A percentile compares a stretch with the other conserved stretches of the same genome.
Evolutionary conservation across 1,284 basidiomycete species (phyloP).

Genomic region (Spongispora temasekensis): DNA sequence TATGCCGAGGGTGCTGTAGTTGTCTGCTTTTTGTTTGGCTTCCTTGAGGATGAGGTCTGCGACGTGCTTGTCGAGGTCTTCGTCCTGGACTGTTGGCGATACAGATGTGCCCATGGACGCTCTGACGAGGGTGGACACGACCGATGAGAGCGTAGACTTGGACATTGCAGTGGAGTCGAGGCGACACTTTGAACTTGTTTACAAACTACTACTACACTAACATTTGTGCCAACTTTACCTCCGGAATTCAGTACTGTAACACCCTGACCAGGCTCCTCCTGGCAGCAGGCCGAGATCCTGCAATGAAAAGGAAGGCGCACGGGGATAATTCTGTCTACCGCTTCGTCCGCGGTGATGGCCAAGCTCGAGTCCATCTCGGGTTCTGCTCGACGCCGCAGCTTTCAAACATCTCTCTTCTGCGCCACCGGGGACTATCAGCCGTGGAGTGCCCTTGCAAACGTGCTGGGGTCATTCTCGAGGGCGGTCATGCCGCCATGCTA

Average conservation of each 20-base stretch:
- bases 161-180: slow-evolving; percentile 19
- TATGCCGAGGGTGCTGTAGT: slow-evolving; percentile 65
- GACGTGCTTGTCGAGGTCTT: slow-evolving; percentile 86
- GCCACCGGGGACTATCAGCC: slow-evolving; percentile 7
- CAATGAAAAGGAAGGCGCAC: slow-evolving; percentile 21
- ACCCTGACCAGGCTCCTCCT: too few species aligned
- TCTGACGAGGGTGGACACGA: slow-evolving; percentile 83
- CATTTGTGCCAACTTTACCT: too few species aligned
- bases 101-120: slow-evolving; percentile 78
- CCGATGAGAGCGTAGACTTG: slow-evolving; percentile 63
- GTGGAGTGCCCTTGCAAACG: slow-evolving; percentile 5
- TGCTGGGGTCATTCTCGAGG: background rate
- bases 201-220: too few species aligned
- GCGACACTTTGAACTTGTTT: slow-evolving; percentile 28
- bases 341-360: slow-evolving; percentile 27
- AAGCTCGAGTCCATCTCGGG: background rate
- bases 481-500: too few species aligned
- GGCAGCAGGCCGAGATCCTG: slow-evolving; percentile 6
- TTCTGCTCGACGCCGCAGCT: too few species aligned
- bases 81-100: slow-evolving; percentile 65
- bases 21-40: slow-evolving; percentile 84
- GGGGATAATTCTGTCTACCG: background rate
- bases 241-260: too few species aligned
- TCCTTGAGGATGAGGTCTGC: slow-evolving; percentile 87
- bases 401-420: slow-evolving; percentile 1